Base-by-base conservation (phyloP, 75 land plant genomes). In the Pinus albicaulis region DNA sequence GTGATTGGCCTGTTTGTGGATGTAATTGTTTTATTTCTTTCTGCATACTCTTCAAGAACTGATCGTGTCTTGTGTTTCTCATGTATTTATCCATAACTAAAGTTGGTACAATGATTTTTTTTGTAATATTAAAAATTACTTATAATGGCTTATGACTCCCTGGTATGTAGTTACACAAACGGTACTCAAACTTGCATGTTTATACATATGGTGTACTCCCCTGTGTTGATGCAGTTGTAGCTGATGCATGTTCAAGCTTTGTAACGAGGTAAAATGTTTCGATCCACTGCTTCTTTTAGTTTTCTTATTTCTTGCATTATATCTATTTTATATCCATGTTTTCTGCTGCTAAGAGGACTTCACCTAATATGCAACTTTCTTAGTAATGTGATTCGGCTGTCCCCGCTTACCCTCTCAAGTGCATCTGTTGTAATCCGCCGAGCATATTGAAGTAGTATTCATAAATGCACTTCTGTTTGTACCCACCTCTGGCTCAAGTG, bases 131-230 rank as follows among this genome's bases (percentile, higher is more conserved):
- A 68, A 41, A 68, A 41, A n/a, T 12, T 68, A 38, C 41, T 20
- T 36, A 68, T 68, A 4, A 68, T 41, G 71, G 48, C 12, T 68
- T 68, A 22, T 68, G 53, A 38, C n/a, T 68, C 22, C 22, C 19
- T 57, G 19, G 19, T 19, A 19, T 74, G 65, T 92, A 97, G 99
- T 65, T 97, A 34, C 81, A 81, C 76, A 44, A 74, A 16, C 88
- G 87, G 16, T 95, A 89, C 59, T 92, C 98, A 76, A 84, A 89
- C 25, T 83, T 97, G 73, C 99, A 91, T 87, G 98, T 89, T 7
- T 97, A 89, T 81, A 55, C 90, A 17, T 97, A 85, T 83, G 99
- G 99, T 64, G 76, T 94, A 0, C 92, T 95, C 78, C 99, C 99
- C 20, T 97, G 99, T 83, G 85, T 97, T 3, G 99, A 97, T 86